Evolutionary conservation across 805 yeast species (phyloP), one percentile per base, ranked within the genome.

Genomic region (Saccharomyces cerevisiae): DNA sequence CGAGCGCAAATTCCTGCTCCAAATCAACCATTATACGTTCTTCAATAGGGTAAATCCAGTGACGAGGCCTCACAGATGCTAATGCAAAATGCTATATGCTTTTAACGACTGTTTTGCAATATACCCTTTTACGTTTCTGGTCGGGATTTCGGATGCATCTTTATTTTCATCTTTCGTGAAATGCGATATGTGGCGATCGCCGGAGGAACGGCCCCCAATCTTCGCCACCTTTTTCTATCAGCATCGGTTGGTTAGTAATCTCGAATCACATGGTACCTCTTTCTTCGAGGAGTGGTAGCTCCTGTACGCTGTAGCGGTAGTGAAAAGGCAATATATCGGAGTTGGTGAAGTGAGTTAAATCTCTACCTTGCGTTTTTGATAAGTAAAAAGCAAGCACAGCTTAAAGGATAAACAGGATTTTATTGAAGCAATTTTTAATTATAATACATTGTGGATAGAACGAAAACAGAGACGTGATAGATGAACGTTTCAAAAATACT

Each of bases 1-100:
- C 71, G 8, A 68, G 50, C 31, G 59, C 62, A 48, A 67, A 58
- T 17, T 36, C 43, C 17, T 36, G 43, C 24, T 36, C 43, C 11
- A 36, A 17, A 36, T 36, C 43, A 17, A 36, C 43, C 43, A 36
- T 36, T 32, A 2, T 36, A 17, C 22, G 43, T 36, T 36, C 11
- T 36, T 36, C 4, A 6, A 36, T 17, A 17, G 43, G 10, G 43
- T 17, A 11, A 8, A 17, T 21, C 3, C 17, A 36, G 24, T 17
- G 24, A 9, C 9, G 17, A 21, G 13, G 24, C 24, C 22, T n/a
- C 43, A 17, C 43, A 36, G 24, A 17, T 17, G 24, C 24, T 10
- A 13, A 21, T 36, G 3, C 6, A 21, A 4, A 17, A 17, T 17
- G 17, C 11, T 24, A 17, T 17, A 36, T 9, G 22, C 41, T 14